These are phyloP conservation scores for Dioscorea dumetorum DNA, from an alignment of 106 monocot genomes.

Conservation along the genomic window DNA sequence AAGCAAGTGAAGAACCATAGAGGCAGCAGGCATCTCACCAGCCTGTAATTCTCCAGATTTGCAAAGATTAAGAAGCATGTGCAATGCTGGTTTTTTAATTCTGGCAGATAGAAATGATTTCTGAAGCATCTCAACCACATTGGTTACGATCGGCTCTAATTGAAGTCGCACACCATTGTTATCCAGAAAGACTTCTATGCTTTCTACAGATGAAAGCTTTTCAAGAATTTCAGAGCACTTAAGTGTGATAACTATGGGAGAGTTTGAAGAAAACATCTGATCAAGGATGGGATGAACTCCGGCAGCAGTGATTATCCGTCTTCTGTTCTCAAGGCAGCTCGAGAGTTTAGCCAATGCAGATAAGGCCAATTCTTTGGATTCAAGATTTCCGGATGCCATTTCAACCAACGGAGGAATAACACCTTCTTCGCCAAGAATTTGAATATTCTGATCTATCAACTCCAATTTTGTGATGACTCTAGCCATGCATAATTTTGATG, in stretches of 20 bases:
- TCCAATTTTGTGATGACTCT: conserved; percentile 7
- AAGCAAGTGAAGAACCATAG: conserved; percentile 11
- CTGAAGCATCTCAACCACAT: conserved; percentile 5
- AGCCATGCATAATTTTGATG: conserved; percentile 12
- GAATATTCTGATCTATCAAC: conserved; percentile 14
- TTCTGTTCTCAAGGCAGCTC: conserved; percentile 4
- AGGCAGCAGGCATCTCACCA: conserved; percentile 4
- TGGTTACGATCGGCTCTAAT: conserved; percentile 9
- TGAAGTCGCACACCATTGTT: background rate
- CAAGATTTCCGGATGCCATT: conserved; percentile 10
- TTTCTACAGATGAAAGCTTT: conserved; percentile 5
- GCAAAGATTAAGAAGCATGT: conserved; percentile 9
- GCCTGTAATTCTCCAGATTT: conserved; percentile 2
- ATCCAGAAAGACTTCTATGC: conserved; percentile 14
- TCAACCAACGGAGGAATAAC: conserved; percentile 11
- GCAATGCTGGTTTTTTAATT: conserved; percentile 6
- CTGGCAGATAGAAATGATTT: background rate
- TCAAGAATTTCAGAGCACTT: conserved; percentile 19
- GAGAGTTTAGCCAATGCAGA: conserved; percentile 12
- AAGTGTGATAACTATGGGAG: conserved; percentile 1
- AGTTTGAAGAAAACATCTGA: conserved; percentile 3
- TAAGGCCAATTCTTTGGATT: conserved; percentile 15
- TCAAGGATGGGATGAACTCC: conserved; percentile 10
- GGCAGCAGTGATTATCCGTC: conserved; percentile 1
- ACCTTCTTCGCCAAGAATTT: conserved; percentile 15